phyloP scores from a whole-genome alignment of 2,329 filamentous ascomycete species.

The Alternaria solani region DNA sequence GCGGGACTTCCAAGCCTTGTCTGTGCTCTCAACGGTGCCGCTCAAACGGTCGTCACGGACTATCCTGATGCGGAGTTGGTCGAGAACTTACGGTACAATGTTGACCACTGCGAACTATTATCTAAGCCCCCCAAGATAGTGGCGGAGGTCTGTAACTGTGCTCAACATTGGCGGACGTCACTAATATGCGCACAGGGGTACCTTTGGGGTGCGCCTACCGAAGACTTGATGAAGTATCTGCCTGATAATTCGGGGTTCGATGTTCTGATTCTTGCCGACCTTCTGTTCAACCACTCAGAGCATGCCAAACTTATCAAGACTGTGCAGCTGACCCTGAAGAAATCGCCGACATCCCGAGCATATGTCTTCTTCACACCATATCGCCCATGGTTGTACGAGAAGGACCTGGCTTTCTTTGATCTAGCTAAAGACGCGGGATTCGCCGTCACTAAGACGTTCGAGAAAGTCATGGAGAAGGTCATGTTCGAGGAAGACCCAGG shows the following conservation, averaged over 20 bases:
- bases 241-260: conserved; percentile 69
- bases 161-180: background rate
- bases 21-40: conserved; percentile 75
- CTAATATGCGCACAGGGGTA: conserved; percentile 66
- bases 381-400: conserved; percentile 85
- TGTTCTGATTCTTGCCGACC: conserved; percentile 83
- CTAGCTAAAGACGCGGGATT: conserved; percentile 75
- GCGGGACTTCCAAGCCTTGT: conserved; percentile 85
- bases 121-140: conserved; percentile 48
- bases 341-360: conserved; percentile 65
- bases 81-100: conserved; percentile 79
- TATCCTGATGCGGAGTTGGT: conserved; percentile 88
- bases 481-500: conserved; percentile 91
- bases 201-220: conserved; percentile 78
- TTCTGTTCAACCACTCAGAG: conserved; percentile 91
- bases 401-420: conserved; percentile 88
- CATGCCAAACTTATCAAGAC: conserved; percentile 79
- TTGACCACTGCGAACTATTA: conserved; percentile 63
- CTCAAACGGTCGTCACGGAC: conserved; percentile 77
- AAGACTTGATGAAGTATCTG: conserved; percentile 66
- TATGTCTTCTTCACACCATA: conserved; percentile 96
- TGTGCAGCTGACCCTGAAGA: conserved; percentile 71
- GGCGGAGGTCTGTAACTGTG: conserved; percentile 43
- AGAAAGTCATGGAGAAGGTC: conserved; percentile 82
- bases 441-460: conserved; percentile 78